Conservation (phyloP, 2,329 filamentous ascomycete species). For the Aspergillus sojae region DNA sequence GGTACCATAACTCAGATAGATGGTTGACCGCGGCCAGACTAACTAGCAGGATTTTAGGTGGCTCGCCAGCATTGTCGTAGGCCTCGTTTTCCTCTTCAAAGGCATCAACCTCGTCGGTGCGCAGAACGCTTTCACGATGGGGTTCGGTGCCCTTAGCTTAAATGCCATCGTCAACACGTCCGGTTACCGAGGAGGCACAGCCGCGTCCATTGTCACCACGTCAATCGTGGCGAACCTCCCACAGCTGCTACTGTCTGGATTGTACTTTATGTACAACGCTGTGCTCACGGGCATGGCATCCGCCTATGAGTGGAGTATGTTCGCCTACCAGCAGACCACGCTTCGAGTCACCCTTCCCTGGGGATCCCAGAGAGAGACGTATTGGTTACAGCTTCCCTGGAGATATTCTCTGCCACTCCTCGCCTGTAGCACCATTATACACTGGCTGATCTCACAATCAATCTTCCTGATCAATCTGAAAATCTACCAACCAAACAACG, state of each 20-base stretch:
- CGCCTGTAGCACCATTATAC: slow-evolving; percentile 36
- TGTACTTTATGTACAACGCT: slow-evolving; percentile 38
- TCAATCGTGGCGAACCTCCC: slow-evolving; percentile 34
- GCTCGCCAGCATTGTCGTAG: background rate
- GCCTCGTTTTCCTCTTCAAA: background rate
- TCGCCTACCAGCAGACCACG: slow-evolving; percentile 37
- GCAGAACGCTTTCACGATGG: background rate
- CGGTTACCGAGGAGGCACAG: background rate
- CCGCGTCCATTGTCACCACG: slow-evolving; percentile 1
- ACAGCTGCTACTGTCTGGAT: slow-evolving; percentile 34
- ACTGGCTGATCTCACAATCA: slow-evolving; percentile 52
- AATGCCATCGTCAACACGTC: slow-evolving; percentile 1
- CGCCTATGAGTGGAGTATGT: slow-evolving; percentile 51
- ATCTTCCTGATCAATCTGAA: slow-evolving; percentile 34
- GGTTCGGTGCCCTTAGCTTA: slow-evolving; percentile 2
- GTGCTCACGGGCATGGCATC: slow-evolving; percentile 49
- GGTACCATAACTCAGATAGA: background rate
- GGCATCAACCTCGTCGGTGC: background rate
- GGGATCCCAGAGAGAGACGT: slow-evolving; percentile 47
- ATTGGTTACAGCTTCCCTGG: slow-evolving; percentile 49
- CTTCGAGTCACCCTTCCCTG: slow-evolving; percentile 48
- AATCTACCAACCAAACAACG: background rate
- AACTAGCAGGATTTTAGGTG: background rate
- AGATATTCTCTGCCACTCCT: slow-evolving; percentile 46
- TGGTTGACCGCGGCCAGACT: background rate